Evolutionary conservation across 2,329 filamentous ascomycete genomes (phyloP), one percentile per base, ranked within the genome.

Genomic region (Hypoxylon sp.): DNA sequence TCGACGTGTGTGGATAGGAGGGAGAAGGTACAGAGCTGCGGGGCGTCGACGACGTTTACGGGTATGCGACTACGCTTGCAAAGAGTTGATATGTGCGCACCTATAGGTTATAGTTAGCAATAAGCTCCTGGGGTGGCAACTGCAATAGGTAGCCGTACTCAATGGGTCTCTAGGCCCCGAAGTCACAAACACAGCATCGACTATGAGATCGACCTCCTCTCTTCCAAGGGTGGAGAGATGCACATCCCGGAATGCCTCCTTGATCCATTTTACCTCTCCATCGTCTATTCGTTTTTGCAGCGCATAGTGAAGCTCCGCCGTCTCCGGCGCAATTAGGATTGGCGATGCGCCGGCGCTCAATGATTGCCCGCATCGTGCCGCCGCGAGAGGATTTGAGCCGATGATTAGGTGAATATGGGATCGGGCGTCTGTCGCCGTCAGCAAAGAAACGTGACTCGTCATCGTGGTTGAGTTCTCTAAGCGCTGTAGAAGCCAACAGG

Each of bases 161-260:
- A 78, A 69, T 15, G 79, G 73, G 64, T 85, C 80, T 71, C 82
- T 74, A 75, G 90, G 84, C 79, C 77, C 74, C 72, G 82, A 78
- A 0, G 94, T 97, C 39, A 98, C 90, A 79, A 98, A 98, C 42
- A 99, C 96, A 61, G 92, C 92, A 79, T 99, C 96, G 15, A 97
- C 95, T 3, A 97, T 88, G 59, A 82, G 77, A 69, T 88, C 90
- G 8, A 97, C 90, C 64, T 97, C 93, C 44, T 89, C 86, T 56
- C 96, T 87, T n/a, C 96, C 96, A 2, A 97, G 82, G 0, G 84
- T 89, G 44, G 89, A 89, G 58, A 98, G 80, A 77, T 98, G 92
- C 0, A 82, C 81, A 39, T 95, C 91, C 55, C 87, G 79, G 73
- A 98, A 97, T 0, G 82, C 77, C 65, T 88, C 87, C 72, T 86